Percentiles rank a stretch among this genome's conserved stretches.
phyloP scores from a whole-genome alignment of 208 protist genomes.

The Leishmania lainsoni region DNA sequence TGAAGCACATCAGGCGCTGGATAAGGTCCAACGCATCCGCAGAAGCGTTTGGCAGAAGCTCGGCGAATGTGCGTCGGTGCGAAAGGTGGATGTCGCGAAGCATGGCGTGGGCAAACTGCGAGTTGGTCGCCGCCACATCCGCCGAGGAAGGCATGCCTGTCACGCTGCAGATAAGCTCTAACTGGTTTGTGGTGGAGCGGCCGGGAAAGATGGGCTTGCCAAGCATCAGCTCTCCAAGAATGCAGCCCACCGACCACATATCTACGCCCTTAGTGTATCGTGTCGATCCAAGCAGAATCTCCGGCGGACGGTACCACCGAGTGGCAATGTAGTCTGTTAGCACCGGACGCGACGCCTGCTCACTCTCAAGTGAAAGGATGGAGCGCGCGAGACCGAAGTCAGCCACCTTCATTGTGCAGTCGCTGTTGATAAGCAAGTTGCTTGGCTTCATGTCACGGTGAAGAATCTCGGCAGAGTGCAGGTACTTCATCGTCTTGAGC shows the following conservation, averaged over 20 bases:
- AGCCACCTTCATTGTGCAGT: conserved; percentile 96
- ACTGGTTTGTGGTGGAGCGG: conserved; percentile 96
- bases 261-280: conserved; percentile 97
- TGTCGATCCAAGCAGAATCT: conserved; percentile 97
- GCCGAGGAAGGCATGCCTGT: conserved; percentile 82
- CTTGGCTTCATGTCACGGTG: conserved; percentile 96
- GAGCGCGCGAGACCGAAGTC: conserved; percentile 98
- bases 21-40: conserved; percentile 95
- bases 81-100: conserved; percentile 83
- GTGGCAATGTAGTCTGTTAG: conserved; percentile 97
- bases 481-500: conserved; percentile 96
- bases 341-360: conserved; percentile 82
- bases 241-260: conserved; percentile 99
- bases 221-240: conserved; percentile 95
- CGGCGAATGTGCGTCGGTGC: conserved; percentile 66
- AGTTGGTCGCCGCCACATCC: conserved; percentile 95
- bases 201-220: conserved; percentile 96
- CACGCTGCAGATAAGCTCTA: conserved; percentile 96
- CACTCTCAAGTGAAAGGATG: conserved; percentile 88
- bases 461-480: conserved; percentile 92
- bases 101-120: conserved; percentile 95
- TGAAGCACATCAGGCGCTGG: conserved; percentile 94
- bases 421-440: conserved; percentile 93
- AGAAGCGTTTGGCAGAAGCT: conserved; percentile 92
- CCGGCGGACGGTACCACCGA: conserved; percentile 98